Conservation (phyloP, 2,329 filamentous ascomycete genomes). For the Aspergillus quadrilineatus region DNA sequence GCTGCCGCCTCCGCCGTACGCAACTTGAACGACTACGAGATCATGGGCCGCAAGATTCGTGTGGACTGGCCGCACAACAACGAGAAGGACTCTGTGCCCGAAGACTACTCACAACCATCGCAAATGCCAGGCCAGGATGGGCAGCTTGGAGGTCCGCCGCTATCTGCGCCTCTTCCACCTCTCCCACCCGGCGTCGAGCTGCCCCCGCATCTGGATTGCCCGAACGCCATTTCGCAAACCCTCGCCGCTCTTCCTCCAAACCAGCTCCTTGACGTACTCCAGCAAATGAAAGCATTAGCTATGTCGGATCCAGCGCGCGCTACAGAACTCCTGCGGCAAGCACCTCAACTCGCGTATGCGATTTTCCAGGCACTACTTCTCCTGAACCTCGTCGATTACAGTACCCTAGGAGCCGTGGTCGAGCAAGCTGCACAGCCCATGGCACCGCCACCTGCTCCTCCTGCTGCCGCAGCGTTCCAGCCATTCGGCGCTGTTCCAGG, state of each 20-base stretch:
- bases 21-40: conserved; percentile 91
- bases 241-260: conserved; percentile 81
- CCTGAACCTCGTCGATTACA: conserved; percentile 87
- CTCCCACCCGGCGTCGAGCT: conserved; percentile 83
- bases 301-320: conserved; percentile 77
- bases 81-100: conserved; percentile 64
- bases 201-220: conserved; percentile 75
- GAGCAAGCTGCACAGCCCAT: conserved; percentile 56
- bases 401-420: conserved; percentile 76
- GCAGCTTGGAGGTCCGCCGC: conserved; percentile 39
- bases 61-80: conserved; percentile 97
- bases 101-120: conserved; percentile 48
- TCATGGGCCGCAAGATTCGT: conserved; percentile 89
- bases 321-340: conserved; percentile 80
- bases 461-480: conserved; percentile 37
- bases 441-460: conserved; percentile 33
- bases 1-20: conserved; percentile 89
- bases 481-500: conserved; percentile 39
- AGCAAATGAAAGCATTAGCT: conserved; percentile 91
- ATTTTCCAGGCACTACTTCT: conserved; percentile 92
- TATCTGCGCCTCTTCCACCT: conserved; percentile 65
- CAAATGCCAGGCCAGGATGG: conserved; percentile 39
- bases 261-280: conserved; percentile 88
- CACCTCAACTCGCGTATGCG: conserved; percentile 89
- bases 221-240: conserved; percentile 89